phyloP scores from a whole-genome alignment of 257 asterid species.

The Primulina eburnea region DNA sequence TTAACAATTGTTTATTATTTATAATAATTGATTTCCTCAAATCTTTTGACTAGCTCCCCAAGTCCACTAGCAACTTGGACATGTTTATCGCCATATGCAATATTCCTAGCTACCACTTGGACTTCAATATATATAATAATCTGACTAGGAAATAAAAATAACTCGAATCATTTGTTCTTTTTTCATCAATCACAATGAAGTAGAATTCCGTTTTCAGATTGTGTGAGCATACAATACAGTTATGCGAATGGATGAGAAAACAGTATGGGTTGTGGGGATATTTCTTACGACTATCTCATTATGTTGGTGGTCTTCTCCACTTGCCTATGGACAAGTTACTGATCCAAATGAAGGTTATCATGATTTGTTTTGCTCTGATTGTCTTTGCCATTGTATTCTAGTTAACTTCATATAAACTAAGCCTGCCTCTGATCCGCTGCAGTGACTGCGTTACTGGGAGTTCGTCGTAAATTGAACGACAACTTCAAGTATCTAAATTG shows the following conservation, averaged over 20 bases:
- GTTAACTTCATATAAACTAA: not conserved
- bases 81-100: no score
- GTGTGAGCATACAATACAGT: not conserved
- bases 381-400: not conserved
- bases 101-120: no score
- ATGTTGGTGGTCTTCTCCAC: conserved; percentile 26
- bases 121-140: no score
- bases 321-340: conserved; percentile 34
- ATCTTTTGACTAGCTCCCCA: no score
- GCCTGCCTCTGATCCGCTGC: not conserved
- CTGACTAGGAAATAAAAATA: no score
- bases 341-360: conserved; percentile 44
- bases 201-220: no score
- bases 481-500: no score
- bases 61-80: no score
- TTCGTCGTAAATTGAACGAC: not conserved
- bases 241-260: conserved; percentile 26
- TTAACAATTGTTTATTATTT: no score
- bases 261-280: conserved; percentile 19
- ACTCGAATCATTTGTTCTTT: not conserved
- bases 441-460: not conserved
- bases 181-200: not conserved
- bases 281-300: conserved; percentile 21
- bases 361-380: not conserved
- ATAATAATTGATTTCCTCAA: no score